Base-by-base conservation (phyloP, 345 rosid species). In the Aurinia saxatilis region DNA sequence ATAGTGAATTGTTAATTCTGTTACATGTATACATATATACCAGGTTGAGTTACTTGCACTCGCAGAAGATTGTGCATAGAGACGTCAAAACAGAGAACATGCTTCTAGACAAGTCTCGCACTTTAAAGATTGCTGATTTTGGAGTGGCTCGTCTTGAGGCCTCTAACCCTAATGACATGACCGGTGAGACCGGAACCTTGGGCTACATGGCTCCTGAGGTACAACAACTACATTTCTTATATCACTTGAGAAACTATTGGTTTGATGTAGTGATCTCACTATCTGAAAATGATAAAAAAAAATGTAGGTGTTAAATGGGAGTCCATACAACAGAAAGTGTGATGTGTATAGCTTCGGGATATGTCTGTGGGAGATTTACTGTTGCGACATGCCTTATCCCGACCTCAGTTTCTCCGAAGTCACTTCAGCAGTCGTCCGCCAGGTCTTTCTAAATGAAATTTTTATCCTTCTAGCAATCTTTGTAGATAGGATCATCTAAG, bases 141-240 rank as follows among this genome's bases (percentile, higher is more conserved):
- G 99, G 99, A 13, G 99, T 93, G 66, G 99, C 97, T 53, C 90
- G 99, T 29, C 80, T 90, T 7, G 99, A 93, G 73, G 99, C 97
- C 50, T 93, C 99, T 27, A 90, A 93, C 69, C 96, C 99, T 71
- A 83, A 87, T 54, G 99, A 93, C 68, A 93, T 93, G 99, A 93
- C 99, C 49, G 99, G 99, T 41, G 99, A 93, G 78, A 93, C 99
- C 7, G 99, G 99, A 71, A 93, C 99, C 21, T 91, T 93, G 29
- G 99, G 97, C 48, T 93, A 93, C 82, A 90, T 93, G 97, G 99
- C 99, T 72, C 96, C 99, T 27, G 99, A 93, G 91, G 97, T 87
- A 68, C 61, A 19, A 17, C 31, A 27, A 27, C 31, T 27, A 27
- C 6, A 27, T 27, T 4, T 4, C 31, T 23, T 27, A 27, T 4